Percentiles rank a stretch among this genome's conserved stretches.
Conservation (phyloP, 164 flowering plant species). For the Tetrastigma voinierianum region DNA sequence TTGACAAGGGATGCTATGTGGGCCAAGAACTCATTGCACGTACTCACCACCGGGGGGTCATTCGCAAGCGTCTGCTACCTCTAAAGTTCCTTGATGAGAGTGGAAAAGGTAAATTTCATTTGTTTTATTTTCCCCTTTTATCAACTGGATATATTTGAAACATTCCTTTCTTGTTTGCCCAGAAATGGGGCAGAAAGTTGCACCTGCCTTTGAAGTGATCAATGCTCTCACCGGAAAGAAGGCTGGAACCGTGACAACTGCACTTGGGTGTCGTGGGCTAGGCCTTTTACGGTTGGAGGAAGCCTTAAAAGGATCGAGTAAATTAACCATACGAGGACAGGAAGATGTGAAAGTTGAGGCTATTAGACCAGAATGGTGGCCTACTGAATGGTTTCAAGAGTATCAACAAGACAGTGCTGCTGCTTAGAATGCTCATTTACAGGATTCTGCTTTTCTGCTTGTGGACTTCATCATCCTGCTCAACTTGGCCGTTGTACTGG, state of each 20-base stretch:
- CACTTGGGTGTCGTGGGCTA: constrained; percentile 70
- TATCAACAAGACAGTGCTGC: constrained; percentile 38
- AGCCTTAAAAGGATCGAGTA: constrained; percentile 51
- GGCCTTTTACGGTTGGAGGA: constrained; percentile 77
- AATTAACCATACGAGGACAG: constrained; percentile 47
- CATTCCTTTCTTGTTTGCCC: constrained; percentile 7
- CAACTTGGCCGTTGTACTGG: no score
- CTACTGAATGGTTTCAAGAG: constrained; percentile 68
- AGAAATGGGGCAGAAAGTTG: constrained; percentile 61
- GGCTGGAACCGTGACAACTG: constrained; percentile 64
- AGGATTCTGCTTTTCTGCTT: neutral
- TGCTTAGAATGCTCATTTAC: constrained; percentile 26
- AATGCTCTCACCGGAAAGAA: constrained; percentile 53
- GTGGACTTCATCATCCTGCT: no score
- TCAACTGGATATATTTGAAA: neutral
- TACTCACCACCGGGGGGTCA: constrained; percentile 88
- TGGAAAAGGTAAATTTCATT: constrained; percentile 50
- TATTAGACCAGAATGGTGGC: constrained; percentile 91
- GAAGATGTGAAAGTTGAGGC: constrained; percentile 59
- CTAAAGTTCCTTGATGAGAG: constrained; percentile 49
- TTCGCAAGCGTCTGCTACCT: constrained; percentile 85
- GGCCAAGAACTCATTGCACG: constrained; percentile 94
- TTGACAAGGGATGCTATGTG: constrained; percentile 56
- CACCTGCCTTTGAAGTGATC: constrained; percentile 63
- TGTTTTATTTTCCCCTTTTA: neutral